A percentile compares a stretch with the other conserved stretches of the same genome.
Conservation (phyloP, 352 stramenopile genomes). For the Albugo laibachii region DNA sequence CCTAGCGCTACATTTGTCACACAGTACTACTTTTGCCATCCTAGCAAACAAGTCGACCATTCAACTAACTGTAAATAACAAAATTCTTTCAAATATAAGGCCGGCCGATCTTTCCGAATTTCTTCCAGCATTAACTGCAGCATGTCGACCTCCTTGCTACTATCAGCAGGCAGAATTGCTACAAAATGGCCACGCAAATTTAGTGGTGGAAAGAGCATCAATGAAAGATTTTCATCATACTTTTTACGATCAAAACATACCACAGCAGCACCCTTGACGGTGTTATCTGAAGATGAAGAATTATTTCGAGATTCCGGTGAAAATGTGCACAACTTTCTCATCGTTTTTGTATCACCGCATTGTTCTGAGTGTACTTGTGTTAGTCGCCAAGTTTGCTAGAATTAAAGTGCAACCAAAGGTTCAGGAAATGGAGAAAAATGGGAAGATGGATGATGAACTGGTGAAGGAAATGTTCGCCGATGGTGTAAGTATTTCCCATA, state of each 20-base stretch:
- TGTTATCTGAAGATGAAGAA: slow-evolving; percentile 37
- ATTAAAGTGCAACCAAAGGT: slow-evolving; percentile 78
- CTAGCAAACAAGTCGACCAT: no score
- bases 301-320: slow-evolving; percentile 46
- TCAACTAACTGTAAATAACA: no score
- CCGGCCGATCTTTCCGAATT: no score
- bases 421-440: slow-evolving; percentile 82
- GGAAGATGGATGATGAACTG: slow-evolving; percentile 80
- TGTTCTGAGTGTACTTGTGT: not conserved
- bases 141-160: no score
- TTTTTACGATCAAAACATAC: slow-evolving; percentile 1
- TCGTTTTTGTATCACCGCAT: not conserved
- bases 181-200: no score
- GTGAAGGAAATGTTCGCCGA: slow-evolving; percentile 85
- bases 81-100: no score
- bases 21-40: no score
- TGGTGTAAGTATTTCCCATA: slow-evolving; percentile 16
- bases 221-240: no score
- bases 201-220: no score
- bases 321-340: not conserved
- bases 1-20: no score
- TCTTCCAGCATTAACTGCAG: no score
- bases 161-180: no score
- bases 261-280: slow-evolving; percentile 18
- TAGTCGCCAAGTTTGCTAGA: slow-evolving; percentile 72